A percentile compares a stretch with the other conserved stretches of the same genome.
These are phyloP conservation scores for Knoxdaviesia proteae DNA, from an alignment of 2,329 filamentous ascomycete genomes.

Conservation along the genomic window DNA sequence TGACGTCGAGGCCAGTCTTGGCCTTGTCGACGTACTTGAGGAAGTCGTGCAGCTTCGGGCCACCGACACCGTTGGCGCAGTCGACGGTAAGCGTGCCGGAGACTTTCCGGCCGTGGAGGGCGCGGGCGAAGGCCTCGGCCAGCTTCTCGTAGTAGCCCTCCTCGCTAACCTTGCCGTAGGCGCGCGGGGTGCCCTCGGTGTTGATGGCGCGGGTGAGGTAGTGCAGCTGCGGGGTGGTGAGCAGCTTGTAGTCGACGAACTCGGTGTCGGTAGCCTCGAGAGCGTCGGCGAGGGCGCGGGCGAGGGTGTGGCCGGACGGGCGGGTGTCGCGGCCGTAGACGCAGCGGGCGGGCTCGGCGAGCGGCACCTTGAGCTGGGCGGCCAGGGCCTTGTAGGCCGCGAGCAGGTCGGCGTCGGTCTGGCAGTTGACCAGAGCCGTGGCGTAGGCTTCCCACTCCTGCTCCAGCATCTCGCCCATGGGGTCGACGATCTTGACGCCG, in stretches of 20 bases:
- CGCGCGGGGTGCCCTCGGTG: constrained; percentile 66
- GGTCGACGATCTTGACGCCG: constrained; percentile 89
- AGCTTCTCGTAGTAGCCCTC: constrained; percentile 91
- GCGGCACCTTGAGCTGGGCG: constrained; percentile 54
- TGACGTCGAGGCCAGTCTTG: constrained; percentile 56
- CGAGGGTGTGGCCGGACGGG: constrained; percentile 71
- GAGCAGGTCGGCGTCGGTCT: constrained; percentile 51
- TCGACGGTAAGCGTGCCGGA: constrained; percentile 65
- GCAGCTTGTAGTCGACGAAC: constrained; percentile 66
- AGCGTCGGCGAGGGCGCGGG: constrained; percentile 58
- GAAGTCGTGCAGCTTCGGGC: constrained; percentile 70
- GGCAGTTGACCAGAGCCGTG: constrained; percentile 72
- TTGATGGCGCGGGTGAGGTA: constrained; percentile 91
- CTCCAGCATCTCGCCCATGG: constrained; percentile 94
- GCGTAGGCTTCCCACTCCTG: constrained; percentile 84
- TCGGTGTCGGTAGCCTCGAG: constrained; percentile 56
- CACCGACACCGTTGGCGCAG: constrained; percentile 91
- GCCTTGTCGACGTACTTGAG: constrained; percentile 60
- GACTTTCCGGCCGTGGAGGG: constrained; percentile 58
- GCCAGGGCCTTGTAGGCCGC: constrained; percentile 59
- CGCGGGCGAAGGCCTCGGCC: constrained; percentile 59
- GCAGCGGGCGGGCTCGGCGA: constrained; percentile 51
- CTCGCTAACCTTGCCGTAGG: constrained; percentile 79
- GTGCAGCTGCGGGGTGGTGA: constrained; percentile 95
- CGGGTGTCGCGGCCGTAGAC: constrained; percentile 85